Percentiles rank a stretch among this genome's conserved stretches.
These are phyloP conservation scores for Coemansia erecta DNA, from an alignment of 192 early-diverging fungal species.

Conservation along the genomic window DNA sequence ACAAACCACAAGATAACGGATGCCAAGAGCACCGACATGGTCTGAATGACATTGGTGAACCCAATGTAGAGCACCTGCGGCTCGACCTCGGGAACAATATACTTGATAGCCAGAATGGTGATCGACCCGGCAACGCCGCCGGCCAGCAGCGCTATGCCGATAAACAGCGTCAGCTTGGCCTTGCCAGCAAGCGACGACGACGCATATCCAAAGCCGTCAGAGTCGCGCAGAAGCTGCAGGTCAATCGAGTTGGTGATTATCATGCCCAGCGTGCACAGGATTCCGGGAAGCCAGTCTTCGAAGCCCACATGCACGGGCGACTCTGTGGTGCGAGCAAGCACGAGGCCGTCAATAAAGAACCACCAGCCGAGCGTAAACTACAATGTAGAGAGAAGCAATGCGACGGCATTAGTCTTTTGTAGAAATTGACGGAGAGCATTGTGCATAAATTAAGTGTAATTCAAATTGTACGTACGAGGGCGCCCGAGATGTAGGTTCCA, in stretches of 20 bases:
- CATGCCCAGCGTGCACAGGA: slow-evolving; percentile 55
- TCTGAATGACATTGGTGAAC: slow-evolving; percentile 54
- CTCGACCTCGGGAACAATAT: slow-evolving; percentile 50
- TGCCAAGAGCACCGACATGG: slow-evolving; percentile 25
- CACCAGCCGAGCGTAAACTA: slow-evolving; percentile 56
- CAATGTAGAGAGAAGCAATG: neutral
- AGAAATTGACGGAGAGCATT: no score
- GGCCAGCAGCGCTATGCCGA: slow-evolving; percentile 55
- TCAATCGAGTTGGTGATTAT: slow-evolving; percentile 56
- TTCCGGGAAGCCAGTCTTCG: slow-evolving; percentile 55
- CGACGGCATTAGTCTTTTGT: neutral
- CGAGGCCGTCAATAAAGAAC: slow-evolving; percentile 57
- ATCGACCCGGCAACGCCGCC: slow-evolving; percentile 55
- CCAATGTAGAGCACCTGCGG: slow-evolving; percentile 42
- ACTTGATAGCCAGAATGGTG: slow-evolving; percentile 54
- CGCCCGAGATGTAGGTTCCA: slow-evolving; percentile 51
- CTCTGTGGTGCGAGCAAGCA: slow-evolving; percentile 25
- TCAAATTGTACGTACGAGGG: slow-evolving; percentile 22
- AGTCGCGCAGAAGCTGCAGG: slow-evolving; percentile 46
- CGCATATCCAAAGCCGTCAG: slow-evolving; percentile 49
- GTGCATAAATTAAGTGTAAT: no score
- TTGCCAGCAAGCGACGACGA: slow-evolving; percentile 41
- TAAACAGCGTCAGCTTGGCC: slow-evolving; percentile 55
- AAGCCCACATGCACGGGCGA: slow-evolving; percentile 42
- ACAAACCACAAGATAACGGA: slow-evolving; percentile 53